phyloP scores from a whole-genome alignment of 2,329 filamentous ascomycete species.

The Corynespora cassiicola region DNA sequence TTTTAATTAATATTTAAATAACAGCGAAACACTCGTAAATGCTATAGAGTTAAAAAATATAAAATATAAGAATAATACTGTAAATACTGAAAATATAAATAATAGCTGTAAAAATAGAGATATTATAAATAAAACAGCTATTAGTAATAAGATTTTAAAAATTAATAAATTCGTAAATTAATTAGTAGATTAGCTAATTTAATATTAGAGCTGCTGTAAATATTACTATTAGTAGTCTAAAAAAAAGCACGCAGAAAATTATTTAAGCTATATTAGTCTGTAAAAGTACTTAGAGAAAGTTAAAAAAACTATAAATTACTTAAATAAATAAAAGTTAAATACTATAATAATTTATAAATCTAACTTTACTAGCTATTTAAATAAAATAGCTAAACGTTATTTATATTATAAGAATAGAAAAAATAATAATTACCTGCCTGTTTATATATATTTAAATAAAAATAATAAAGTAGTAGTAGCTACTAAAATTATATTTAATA shows the following conservation, averaged over 20 bases:
- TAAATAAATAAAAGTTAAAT: constrained; percentile 1
- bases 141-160: background rate
- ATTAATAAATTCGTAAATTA: constrained; percentile 1
- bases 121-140: constrained; percentile 1
- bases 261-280: constrained; percentile 3
- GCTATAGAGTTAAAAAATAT: background rate
- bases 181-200: constrained; percentile 5
- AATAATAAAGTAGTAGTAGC: background rate
- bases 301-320: background rate
- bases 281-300: constrained; percentile 1
- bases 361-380: constrained; percentile 1
- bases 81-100: background rate
- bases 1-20: background rate
- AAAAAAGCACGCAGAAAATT: constrained; percentile 1
- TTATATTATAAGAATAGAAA: constrained; percentile 1
- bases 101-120: background rate
- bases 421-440: background rate
- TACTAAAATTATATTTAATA: constrained; percentile 2
- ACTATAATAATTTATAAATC: constrained; percentile 2
- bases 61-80: background rate
- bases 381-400: constrained; percentile 1
- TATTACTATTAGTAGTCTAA: constrained; percentile 1
- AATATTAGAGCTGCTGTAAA: constrained; percentile 2
- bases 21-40: background rate
- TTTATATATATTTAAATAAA: background rate